A percentile compares a stretch with the other conserved stretches of the same genome.
Evolutionary conservation across 306 rosid genomes (phyloP).

Genomic region (Sophora flavescens): DNA sequence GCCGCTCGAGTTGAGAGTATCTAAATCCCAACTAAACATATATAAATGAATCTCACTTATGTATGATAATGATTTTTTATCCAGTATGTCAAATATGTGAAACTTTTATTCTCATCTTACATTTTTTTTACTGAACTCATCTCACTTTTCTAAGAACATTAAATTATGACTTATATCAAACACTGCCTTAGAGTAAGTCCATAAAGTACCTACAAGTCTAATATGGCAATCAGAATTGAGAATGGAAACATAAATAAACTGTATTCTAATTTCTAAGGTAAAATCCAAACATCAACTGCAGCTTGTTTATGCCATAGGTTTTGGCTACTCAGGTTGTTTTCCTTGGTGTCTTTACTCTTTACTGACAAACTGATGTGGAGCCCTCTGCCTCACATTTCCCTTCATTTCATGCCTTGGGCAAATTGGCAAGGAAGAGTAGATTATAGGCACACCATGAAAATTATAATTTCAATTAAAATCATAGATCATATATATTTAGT

Average conservation of each 20-base stretch:
- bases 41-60: background rate
- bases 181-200: background rate
- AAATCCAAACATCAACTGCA: slow-evolving; percentile 41
- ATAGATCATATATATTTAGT: background rate
- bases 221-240: background rate
- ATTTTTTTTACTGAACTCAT: too few relatives aligned
- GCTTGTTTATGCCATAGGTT: slow-evolving; percentile 29
- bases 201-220: slow-evolving; percentile 27
- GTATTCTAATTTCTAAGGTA: slow-evolving; percentile 7
- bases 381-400: slow-evolving; percentile 25
- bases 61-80: too few relatives aligned
- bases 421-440: slow-evolving; percentile 33
- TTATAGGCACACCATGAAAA: background rate
- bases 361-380: background rate
- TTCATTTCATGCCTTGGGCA: slow-evolving; percentile 37
- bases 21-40: background rate
- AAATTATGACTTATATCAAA: too few relatives aligned
- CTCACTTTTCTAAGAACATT: too few relatives aligned
- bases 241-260: background rate
- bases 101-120: too few relatives aligned
- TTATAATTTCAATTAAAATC: too few relatives aligned
- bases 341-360: slow-evolving; percentile 39
- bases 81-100: too few relatives aligned
- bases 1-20: too few relatives aligned
- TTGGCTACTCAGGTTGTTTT: slow-evolving; percentile 46